Evolutionary conservation across 106 monocot genomes (phyloP).

Genomic region (Dactylorhiza incarnata): DNA sequence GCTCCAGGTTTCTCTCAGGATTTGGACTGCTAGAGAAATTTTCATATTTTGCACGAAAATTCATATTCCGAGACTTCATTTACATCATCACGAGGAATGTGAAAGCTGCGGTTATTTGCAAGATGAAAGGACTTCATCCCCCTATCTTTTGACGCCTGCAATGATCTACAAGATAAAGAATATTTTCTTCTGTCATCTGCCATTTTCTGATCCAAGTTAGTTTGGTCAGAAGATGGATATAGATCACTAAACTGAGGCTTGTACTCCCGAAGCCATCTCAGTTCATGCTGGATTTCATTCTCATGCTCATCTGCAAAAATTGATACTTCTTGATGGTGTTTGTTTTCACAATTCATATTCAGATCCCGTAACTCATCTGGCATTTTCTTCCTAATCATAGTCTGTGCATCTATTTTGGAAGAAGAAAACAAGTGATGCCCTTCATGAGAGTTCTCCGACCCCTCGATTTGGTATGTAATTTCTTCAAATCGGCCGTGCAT

Average conservation of each 20-base stretch:
- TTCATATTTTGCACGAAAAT: not conserved
- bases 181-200: not conserved
- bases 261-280: constrained; percentile 22
- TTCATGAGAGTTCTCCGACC: constrained; percentile 19
- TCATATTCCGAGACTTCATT: not conserved
- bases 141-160: not conserved
- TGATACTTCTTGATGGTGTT: constrained; percentile 22
- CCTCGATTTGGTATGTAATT: constrained; percentile 48
- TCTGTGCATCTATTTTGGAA: not conserved
- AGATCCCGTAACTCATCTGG: not conserved
- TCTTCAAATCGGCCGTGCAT: constrained; percentile 76
- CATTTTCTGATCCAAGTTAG: constrained; percentile 3
- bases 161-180: not conserved
- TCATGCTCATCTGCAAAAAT: not conserved
- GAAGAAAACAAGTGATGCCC: not conserved
- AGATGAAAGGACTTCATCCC: constrained; percentile 18
- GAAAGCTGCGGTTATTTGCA: constrained; percentile 5
- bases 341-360: not conserved
- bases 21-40: not conserved
- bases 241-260: not conserved
- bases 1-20: constrained; percentile 1
- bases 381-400: not conserved
- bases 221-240: constrained; percentile 16
- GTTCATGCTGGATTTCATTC: not conserved
- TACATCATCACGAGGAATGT: not conserved